Percentiles rank a stretch among this genome's conserved stretches.
phyloP scores from a whole-genome alignment of 2,329 filamentous ascomycete species.

The Plectosphaerella sp. region DNA sequence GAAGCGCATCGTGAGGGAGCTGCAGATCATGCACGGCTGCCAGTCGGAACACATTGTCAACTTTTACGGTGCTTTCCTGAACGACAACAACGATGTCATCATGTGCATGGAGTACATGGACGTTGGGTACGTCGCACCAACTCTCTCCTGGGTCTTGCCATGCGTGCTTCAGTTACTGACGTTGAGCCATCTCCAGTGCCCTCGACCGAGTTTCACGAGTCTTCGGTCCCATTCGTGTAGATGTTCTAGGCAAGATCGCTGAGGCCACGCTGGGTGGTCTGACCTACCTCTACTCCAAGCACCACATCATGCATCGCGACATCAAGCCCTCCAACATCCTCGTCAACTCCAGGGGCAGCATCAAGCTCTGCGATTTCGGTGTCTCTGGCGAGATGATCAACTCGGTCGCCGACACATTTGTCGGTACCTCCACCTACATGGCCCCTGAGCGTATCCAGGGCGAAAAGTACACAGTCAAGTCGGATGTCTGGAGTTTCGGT shows the following conservation, averaged over 20 bases:
- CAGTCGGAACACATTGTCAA: slow-evolving; percentile 96
- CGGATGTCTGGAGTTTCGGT: slow-evolving; percentile 98
- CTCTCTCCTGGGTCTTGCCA: neutral
- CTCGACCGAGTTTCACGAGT: slow-evolving; percentile 91
- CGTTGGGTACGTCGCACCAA: slow-evolving; percentile 67
- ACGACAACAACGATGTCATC: slow-evolving; percentile 94
- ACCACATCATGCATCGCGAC: slow-evolving; percentile 98
- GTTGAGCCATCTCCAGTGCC: slow-evolving; percentile 51
- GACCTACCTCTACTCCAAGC: slow-evolving; percentile 89
- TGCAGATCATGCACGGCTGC: slow-evolving; percentile 98
- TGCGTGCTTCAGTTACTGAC: neutral
- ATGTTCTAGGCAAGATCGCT: slow-evolving; percentile 95
- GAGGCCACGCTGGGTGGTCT: slow-evolving; percentile 91
- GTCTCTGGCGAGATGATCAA: slow-evolving; percentile 98
- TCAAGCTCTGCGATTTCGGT: slow-evolving; percentile 98
- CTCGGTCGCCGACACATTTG: slow-evolving; percentile 96
- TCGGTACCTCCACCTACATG: slow-evolving; percentile 99
- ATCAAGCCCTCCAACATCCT: slow-evolving; percentile 98
- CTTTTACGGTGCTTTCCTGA: slow-evolving; percentile 96
- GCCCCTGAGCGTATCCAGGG: slow-evolving; percentile 96
- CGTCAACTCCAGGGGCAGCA: slow-evolving; percentile 87
- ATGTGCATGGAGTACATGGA: slow-evolving; percentile 99
- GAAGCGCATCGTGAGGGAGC: slow-evolving; percentile 92
- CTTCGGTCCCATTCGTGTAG: slow-evolving; percentile 91
- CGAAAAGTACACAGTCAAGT: slow-evolving; percentile 95